Evolutionary conservation across 1,284 basidiomycete species (phyloP), one percentile per base, ranked within the genome.

Genomic region (Melampsora medusae): DNA sequence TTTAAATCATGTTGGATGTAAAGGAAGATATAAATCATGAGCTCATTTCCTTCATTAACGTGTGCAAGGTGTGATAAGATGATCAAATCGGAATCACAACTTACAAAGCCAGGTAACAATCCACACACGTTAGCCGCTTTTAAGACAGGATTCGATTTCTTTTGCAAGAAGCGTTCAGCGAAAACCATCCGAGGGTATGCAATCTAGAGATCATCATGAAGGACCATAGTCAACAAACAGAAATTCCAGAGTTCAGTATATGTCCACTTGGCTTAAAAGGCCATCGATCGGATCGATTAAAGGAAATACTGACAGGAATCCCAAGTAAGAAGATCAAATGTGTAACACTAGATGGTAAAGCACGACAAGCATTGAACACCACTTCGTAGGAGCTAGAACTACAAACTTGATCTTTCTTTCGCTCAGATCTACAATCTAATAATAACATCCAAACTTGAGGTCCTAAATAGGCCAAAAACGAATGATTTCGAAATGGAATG

Each of bases 181-280:
- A 95, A 93, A 2, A 92, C 91, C 91, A 97, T 92, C 66, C 94
- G 89, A 25, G 94, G 93, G 82, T 97, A 96, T 10, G 92, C 92
- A 78, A 91, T 90, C 0, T 91, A 88, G 66, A 33, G 28, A n/a
- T n/a, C n/a, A 48, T 67, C 49, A 60, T 76, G 16, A 46, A 38
- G 12, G 65, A 28, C 22, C 46, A 48, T 42, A 49, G 9, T 25
- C 5, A 16, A 17, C 3, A 2, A 33, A 42, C 12, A 3, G 16
- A 53, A 68, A 12, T 5, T 35, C 14, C 28, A n/a, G n/a, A 56
- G 9, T 4, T 19, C 33, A 68, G 14, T n/a, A n/a, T 14, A 42
- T 42, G 42, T 42, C 14, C 42, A 42, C 2, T 1, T 22, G n/a
- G 31, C 17, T 5, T 65, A 22, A 48, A 19, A 4, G 10, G 33